These are phyloP conservation scores for Aspergillus texensis DNA, from an alignment of 2,329 filamentous ascomycete genomes.

Conservation along the genomic window DNA sequence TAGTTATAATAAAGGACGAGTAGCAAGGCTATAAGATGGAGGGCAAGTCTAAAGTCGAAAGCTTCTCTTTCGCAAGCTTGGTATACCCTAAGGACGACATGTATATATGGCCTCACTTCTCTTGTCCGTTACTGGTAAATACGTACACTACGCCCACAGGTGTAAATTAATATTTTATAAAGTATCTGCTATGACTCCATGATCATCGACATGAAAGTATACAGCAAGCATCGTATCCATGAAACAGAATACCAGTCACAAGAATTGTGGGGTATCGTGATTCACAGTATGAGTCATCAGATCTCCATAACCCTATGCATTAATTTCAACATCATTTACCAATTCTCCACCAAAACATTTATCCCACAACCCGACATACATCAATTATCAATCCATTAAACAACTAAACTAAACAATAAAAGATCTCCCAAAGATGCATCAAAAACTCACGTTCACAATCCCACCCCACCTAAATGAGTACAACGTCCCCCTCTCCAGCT, in stretches of 20 bases:
- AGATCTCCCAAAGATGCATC: not conserved
- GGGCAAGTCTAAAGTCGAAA: no score
- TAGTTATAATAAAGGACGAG: no score
- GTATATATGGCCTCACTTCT: no score
- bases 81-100: no score
- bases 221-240: no score
- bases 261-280: not conserved
- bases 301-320: not conserved
- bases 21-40: no score
- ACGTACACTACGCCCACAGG: no score
- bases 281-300: not conserved
- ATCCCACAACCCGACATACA: not conserved
- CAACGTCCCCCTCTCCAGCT: conserved; percentile 29
- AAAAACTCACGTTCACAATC: conserved; percentile 21
- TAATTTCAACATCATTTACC: not conserved
- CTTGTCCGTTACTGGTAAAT: no score
- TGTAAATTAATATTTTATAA: no score
- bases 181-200: no score
- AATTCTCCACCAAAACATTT: not conserved
- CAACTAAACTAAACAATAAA: not conserved
- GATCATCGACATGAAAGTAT: no score
- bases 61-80: no score
- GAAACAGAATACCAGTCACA: not conserved
- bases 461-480: conserved; percentile 35
- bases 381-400: not conserved